Percentiles rank a stretch among this genome's conserved stretches.
Evolutionary conservation across 768 basidiomycete genomes (phyloP).

Genomic region (Suillus alpinus): DNA sequence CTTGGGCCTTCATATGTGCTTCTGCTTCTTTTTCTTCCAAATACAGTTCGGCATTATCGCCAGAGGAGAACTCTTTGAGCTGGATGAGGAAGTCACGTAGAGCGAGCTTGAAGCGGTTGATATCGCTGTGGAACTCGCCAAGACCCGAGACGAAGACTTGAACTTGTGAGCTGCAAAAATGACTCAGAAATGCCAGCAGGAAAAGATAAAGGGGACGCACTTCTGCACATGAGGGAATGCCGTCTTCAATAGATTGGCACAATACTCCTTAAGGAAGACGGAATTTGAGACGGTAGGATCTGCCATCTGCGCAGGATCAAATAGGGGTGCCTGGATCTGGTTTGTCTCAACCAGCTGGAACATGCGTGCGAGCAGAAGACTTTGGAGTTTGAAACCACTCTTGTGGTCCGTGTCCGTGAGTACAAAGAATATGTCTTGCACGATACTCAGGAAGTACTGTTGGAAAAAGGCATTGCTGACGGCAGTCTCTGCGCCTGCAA

Average conservation of each 20-base stretch:
- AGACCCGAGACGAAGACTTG: slow-evolving; percentile 65
- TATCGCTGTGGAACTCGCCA: slow-evolving; percentile 72
- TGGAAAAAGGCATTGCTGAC: slow-evolving; percentile 95
- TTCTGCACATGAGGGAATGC: slow-evolving; percentile 92
- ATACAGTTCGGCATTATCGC: slow-evolving; percentile 88
- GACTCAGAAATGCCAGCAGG: slow-evolving; percentile 11
- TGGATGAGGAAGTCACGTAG: slow-evolving; percentile 97
- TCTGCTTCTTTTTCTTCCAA: slow-evolving; percentile 95
- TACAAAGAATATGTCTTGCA: slow-evolving; percentile 97
- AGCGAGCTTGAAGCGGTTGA: slow-evolving; percentile 89
- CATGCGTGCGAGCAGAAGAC: slow-evolving; percentile 86
- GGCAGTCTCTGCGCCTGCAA: slow-evolving; percentile 72
- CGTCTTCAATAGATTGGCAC: slow-evolving; percentile 76
- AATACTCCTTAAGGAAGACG: slow-evolving; percentile 80
- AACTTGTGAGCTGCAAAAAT: slow-evolving; percentile 57
- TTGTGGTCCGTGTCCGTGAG: slow-evolving; percentile 98
- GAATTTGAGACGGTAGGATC: slow-evolving; percentile 76
- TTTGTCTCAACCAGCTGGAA: slow-evolving; percentile 89
- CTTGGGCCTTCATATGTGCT: slow-evolving; percentile 69
- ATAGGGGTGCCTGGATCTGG: slow-evolving; percentile 78
- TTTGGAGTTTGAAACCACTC: slow-evolving; percentile 96
- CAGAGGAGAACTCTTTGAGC: slow-evolving; percentile 93
- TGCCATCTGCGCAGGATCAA: slow-evolving; percentile 69
- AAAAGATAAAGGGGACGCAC: slow-evolving; percentile 41
- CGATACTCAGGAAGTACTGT: slow-evolving; percentile 88